Evolutionary conservation across 2,329 filamentous ascomycete genomes (phyloP).

Genomic region (Sporothrix schenckii): DNA sequence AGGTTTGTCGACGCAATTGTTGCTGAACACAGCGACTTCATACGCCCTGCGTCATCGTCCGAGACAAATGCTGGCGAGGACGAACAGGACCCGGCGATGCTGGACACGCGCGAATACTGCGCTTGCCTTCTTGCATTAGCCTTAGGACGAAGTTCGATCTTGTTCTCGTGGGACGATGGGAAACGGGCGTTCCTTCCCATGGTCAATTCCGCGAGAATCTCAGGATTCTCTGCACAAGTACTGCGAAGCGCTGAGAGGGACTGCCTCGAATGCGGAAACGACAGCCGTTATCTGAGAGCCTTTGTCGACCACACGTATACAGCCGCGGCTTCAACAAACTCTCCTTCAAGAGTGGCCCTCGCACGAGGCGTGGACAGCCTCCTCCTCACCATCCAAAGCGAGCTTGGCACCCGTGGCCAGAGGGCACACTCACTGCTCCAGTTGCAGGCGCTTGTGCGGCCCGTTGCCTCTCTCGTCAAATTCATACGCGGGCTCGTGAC

Average conservation of each 20-base stretch:
- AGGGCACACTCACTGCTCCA: constrained; percentile 55
- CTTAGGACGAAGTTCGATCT: constrained; percentile 70
- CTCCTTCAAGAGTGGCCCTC: constrained; percentile 56
- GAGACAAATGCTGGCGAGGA: not conserved
- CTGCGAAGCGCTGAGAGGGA: constrained; percentile 52
- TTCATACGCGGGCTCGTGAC: constrained; percentile 57
- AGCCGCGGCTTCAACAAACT: constrained; percentile 42
- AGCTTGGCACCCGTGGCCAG: constrained; percentile 51
- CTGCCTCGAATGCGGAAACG: constrained; percentile 54
- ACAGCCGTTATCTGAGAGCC: constrained; percentile 44
- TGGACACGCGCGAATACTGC: constrained; percentile 55
- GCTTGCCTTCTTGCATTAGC: constrained; percentile 66
- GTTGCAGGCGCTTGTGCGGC: constrained; percentile 55
- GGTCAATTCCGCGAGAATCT: constrained; percentile 54
- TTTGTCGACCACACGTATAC: constrained; percentile 41
- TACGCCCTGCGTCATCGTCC: constrained; percentile 13
- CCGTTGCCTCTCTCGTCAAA: constrained; percentile 52
- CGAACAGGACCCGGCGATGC: constrained; percentile 40
- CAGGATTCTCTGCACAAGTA: constrained; percentile 58
- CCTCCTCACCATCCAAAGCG: constrained; percentile 54
- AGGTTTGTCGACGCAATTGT: constrained; percentile 67
- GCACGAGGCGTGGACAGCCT: constrained; percentile 54
- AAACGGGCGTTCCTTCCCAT: constrained; percentile 57
- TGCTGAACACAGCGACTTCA: constrained; percentile 48
- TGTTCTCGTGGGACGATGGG: constrained; percentile 65